A percentile compares a stretch with the other conserved stretches of the same genome.
Conservation (phyloP, 2,329 filamentous ascomycete genomes). For the Exophiala mesophila region DNA sequence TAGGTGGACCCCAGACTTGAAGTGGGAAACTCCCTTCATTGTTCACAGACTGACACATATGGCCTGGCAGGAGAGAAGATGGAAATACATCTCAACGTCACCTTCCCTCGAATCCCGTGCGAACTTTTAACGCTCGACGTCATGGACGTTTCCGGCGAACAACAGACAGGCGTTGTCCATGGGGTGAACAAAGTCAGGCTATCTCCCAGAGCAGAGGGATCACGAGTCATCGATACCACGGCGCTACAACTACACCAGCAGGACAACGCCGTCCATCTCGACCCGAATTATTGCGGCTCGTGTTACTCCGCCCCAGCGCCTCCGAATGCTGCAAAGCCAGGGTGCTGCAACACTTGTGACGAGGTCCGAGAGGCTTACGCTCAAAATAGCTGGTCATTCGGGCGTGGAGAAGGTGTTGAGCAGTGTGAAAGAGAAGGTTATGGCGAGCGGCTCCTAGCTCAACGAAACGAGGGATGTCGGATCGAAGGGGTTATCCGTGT, state of each 20-base stretch:
- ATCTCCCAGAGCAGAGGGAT: constrained; percentile 65
- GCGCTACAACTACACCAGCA: constrained; percentile 63
- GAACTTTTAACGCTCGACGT: constrained; percentile 95
- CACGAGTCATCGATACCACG: constrained; percentile 66
- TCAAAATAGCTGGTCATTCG: constrained; percentile 85
- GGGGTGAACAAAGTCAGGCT: constrained; percentile 89
- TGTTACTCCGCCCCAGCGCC: constrained; percentile 85
- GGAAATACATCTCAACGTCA: constrained; percentile 98
- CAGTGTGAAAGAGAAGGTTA: constrained; percentile 96
- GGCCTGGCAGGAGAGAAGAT: constrained; percentile 76
- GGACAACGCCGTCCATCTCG: constrained; percentile 73
- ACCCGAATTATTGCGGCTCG: constrained; percentile 84
- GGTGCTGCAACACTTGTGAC: constrained; percentile 95
- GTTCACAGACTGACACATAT: too few species aligned
- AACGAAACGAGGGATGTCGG: constrained; percentile 87
- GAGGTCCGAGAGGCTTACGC: constrained; percentile 96
- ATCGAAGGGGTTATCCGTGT: constrained; percentile 88
- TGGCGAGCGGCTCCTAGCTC: constrained; percentile 76
- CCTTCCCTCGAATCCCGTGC: constrained; percentile 89
- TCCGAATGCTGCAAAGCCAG: constrained; percentile 65
- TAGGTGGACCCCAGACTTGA: constrained; percentile 67
- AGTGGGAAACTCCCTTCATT: constrained; percentile 99
- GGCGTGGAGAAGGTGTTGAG: constrained; percentile 83
- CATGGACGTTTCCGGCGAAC: constrained; percentile 97
- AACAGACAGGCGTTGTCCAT: constrained; percentile 89